These are phyloP conservation scores for peach (Prunus persica) DNA, from an alignment of 306 rosid genomes.

Conservation along the genomic window DNA sequence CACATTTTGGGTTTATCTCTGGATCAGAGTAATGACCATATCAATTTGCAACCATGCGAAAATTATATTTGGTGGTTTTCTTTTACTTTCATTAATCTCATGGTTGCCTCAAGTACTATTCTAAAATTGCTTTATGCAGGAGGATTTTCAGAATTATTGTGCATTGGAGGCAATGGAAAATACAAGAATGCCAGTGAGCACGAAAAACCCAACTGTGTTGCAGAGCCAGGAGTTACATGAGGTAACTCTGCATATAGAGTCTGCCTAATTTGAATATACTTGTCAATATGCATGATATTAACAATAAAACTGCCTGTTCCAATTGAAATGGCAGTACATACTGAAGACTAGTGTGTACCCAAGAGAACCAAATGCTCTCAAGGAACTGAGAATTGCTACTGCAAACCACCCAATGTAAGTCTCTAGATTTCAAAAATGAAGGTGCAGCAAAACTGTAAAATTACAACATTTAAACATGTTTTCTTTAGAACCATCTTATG, in stretches of 20 bases:
- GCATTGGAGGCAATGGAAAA: neutral
- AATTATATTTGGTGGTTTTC: too few relatives aligned
- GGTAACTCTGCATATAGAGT: neutral
- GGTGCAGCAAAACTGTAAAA: neutral
- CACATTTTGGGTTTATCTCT: too few relatives aligned
- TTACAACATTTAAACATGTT: neutral
- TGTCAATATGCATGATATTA: neutral
- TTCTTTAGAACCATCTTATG: neutral
- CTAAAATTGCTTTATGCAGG: neutral
- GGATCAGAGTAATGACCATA: too few relatives aligned
- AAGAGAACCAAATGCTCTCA: slow-evolving; percentile 50
- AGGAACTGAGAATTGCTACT: slow-evolving; percentile 44
- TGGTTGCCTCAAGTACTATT: too few relatives aligned
- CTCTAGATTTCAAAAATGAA: neutral
- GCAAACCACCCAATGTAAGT: slow-evolving; percentile 37
- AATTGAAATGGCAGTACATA: slow-evolving; percentile 37
- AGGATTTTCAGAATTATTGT: slow-evolving; percentile 1
- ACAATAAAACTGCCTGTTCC: neutral
- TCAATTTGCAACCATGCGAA: too few relatives aligned
- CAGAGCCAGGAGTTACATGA: neutral
- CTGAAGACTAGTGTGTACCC: slow-evolving; percentile 60
- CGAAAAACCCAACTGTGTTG: neutral
- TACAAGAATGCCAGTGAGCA: neutral
- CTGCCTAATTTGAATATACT: neutral
- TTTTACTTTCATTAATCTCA: too few relatives aligned